Conservation (phyloP, 371 early-diverging fungal species). For the Haplosporangium sp. region DNA sequence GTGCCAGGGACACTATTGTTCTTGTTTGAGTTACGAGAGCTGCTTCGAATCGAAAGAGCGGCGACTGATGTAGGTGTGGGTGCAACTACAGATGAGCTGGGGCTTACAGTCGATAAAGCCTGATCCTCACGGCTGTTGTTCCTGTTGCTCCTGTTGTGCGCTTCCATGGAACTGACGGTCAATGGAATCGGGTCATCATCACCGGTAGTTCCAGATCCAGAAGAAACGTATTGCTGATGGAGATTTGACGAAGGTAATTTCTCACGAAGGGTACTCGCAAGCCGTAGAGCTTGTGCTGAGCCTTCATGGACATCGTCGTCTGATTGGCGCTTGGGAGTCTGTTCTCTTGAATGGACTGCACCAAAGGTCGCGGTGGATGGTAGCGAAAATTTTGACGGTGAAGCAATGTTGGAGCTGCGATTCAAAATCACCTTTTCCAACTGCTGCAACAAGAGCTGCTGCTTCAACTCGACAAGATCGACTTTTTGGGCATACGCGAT, state of each 20-base stretch:
- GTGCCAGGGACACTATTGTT: conserved; percentile 7
- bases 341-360: background rate
- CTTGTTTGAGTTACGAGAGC: conserved; percentile 32
- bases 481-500: conserved; percentile 47
- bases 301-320: background rate
- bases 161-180: conserved; percentile 22
- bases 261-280: conserved; percentile 18
- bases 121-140: background rate
- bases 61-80: conserved; percentile 38
- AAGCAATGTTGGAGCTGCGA: conserved; percentile 18
- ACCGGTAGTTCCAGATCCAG: background rate
- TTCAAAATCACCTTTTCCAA: conserved; percentile 40
- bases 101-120: background rate
- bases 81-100: conserved; percentile 8
- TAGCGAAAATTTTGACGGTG: conserved; percentile 13
- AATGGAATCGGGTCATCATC: background rate
- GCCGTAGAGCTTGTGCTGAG: conserved; percentile 4
- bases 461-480: conserved; percentile 33
- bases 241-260: conserved; percentile 19
- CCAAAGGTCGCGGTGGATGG: conserved; percentile 5
- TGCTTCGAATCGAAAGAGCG: conserved; percentile 41
- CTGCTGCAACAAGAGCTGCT: conserved; percentile 23
- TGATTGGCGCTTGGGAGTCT: background rate
- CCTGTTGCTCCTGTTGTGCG: conserved; percentile 25
- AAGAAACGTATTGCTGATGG: background rate